A percentile compares a stretch with the other conserved stretches of the same genome.
Evolutionary conservation across 2,329 filamentous ascomycete genomes (phyloP).

Genomic region (Verticillium isaacii): DNA sequence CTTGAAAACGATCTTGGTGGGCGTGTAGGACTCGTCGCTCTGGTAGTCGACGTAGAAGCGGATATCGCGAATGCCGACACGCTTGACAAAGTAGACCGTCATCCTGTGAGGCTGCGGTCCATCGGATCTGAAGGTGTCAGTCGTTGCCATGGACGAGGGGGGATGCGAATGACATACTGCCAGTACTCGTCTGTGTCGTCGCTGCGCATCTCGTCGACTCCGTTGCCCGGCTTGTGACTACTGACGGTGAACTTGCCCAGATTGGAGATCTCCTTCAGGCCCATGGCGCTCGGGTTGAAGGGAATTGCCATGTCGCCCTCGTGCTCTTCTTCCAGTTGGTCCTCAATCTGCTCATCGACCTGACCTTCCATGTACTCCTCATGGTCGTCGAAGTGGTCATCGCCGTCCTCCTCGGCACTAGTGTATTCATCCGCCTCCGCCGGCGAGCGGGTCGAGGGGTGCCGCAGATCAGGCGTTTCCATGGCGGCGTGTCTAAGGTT

Average conservation of each 20-base stretch:
- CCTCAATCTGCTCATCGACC: conserved; percentile 11
- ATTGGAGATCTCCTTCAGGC: conserved; percentile 80
- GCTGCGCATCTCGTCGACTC: conserved; percentile 69
- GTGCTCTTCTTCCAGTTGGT: conserved; percentile 27
- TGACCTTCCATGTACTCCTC: conserved; percentile 16
- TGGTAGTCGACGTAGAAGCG: conserved; percentile 88
- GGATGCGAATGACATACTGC: conserved; percentile 53
- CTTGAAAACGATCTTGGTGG: conserved; percentile 83
- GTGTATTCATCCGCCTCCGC: conserved; percentile 19
- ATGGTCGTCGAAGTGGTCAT: conserved; percentile 15
- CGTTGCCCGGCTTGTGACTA: conserved; percentile 75
- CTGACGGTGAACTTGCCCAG: conserved; percentile 80
- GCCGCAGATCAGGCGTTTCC: not conserved
- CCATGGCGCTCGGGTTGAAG: conserved; percentile 49
- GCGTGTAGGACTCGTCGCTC: conserved; percentile 93
- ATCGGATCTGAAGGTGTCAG: conserved; percentile 54
- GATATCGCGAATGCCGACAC: conserved; percentile 72
- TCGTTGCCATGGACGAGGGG: not conserved
- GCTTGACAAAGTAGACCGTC: conserved; percentile 81
- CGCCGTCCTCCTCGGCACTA: conserved; percentile 24
- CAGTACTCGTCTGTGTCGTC: conserved; percentile 72
- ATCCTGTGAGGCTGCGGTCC: conserved; percentile 79
- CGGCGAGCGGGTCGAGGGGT: not conserved
- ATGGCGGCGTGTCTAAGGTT: not conserved
- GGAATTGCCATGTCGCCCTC: conserved; percentile 29